Base-by-base conservation (phyloP, 805 yeast genomes). In the Starmerella stigmatis region DNA sequence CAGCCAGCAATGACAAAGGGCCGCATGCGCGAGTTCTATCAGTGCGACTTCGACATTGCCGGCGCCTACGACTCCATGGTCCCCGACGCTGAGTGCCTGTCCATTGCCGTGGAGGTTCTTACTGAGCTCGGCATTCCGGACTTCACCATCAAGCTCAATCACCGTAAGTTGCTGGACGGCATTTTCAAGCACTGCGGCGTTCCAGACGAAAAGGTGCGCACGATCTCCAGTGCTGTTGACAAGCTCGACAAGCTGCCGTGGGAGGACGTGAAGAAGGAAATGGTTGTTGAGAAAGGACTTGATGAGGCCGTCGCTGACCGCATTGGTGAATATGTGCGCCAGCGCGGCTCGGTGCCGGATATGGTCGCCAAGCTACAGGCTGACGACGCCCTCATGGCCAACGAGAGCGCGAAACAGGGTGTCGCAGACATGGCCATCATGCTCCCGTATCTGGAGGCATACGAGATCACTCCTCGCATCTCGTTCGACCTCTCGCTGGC, bases 1-100 rank as follows among this genome's bases (percentile, higher is more conserved):
- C 99, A 92, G 67, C 99, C 99, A 5, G 99, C 99, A 8, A 92
- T 92, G 98, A 89, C 97, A 42, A 92, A 92, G 67, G 99, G 99
- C 50, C 78, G 99, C 67, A 92, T 92, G 98, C 83, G 99, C 75
- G 99, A 92, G 67, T 92, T 92, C 60, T 92, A 92, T 66, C 99
- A 92, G 69, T 92, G 99, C 71, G 99, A 92, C 69, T 84, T 92
- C 58, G 99, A 92, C 65, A 72, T 92, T 60, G 99, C 99, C 19
- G 99, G 99, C 43, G 66, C 64, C 46, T 89, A 82, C 63, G 98
- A 92, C 59, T 59, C 79, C 23, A 92, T 92, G 98, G 92, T 92
- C 38, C 94, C 98, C 20, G 99, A 92, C 63, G 78, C 96, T 8
- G 99, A 92, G 68, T 71, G 80, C 47, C 72, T 92, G 68, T 76